Conservation (phyloP, 768 basidiomycete species). For the Amanita polypyramis region DNA sequence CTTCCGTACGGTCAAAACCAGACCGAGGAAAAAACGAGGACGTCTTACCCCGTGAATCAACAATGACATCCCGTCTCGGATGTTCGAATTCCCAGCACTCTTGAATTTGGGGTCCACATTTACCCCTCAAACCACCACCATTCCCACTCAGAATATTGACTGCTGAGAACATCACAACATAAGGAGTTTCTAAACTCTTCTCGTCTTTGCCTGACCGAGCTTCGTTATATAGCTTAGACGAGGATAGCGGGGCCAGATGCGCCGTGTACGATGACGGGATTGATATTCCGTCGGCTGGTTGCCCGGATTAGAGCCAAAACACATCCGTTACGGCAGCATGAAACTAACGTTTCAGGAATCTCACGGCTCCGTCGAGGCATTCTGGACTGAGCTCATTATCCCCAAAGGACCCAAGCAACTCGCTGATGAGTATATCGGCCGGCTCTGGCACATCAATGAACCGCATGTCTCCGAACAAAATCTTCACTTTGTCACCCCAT, state of each 20-base stretch:
- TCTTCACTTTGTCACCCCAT: constrained; percentile 72
- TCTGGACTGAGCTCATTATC: constrained; percentile 98
- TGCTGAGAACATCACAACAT: constrained; percentile 97
- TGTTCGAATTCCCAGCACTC: constrained; percentile 98
- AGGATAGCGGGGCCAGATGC: constrained; percentile 88
- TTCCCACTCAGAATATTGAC: constrained; percentile 82
- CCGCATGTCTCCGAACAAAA: constrained; percentile 96
- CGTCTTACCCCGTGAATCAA: constrained; percentile 57
- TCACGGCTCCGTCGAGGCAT: constrained; percentile 91
- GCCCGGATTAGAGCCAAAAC: neutral
- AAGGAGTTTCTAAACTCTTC: constrained; percentile 85
- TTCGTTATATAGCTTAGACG: constrained; percentile 85
- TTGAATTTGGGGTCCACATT: constrained; percentile 78
- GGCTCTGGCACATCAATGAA: constrained; percentile 70
- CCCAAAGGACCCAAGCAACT: constrained; percentile 93
- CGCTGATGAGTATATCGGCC: constrained; percentile 91
- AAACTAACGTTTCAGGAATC: constrained; percentile 80
- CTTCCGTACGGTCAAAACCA: constrained; percentile 26
- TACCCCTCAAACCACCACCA: constrained; percentile 45
- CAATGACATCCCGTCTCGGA: constrained; percentile 69
- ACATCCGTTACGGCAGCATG: neutral
- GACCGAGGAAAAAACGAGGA: constrained; percentile 3
- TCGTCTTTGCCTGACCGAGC: constrained; percentile 54
- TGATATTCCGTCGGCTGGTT: constrained; percentile 79
- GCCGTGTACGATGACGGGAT: constrained; percentile 96